These are phyloP conservation scores for Amanita fuliginea DNA, from an alignment of 768 basidiomycete species.

Conservation along the genomic window DNA sequence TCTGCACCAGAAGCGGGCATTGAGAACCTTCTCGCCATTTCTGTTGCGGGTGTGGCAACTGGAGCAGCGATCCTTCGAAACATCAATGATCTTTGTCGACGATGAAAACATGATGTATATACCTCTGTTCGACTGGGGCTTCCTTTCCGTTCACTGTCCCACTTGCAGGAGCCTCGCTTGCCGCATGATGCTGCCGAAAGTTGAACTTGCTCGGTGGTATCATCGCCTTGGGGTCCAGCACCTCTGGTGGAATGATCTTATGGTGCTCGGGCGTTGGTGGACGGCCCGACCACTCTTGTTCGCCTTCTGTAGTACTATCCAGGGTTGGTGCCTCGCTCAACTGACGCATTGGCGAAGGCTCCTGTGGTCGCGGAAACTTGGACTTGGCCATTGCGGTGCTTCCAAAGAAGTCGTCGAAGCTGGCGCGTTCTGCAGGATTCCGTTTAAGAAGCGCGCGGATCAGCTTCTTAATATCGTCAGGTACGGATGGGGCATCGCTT, in stretches of 20 bases:
- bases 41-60: slow-evolving; percentile 1
- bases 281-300: slow-evolving; percentile 23
- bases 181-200: slow-evolving; percentile 31
- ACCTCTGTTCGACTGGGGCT: neutral
- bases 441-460: slow-evolving; percentile 79
- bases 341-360: slow-evolving; percentile 21
- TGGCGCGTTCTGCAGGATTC: slow-evolving; percentile 73
- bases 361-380: slow-evolving; percentile 56
- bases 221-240: slow-evolving; percentile 69
- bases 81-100: neutral
- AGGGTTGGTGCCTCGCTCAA: slow-evolving; percentile 13
- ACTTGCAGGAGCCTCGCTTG: neutral
- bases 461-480: slow-evolving; percentile 78
- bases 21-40: neutral
- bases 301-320: slow-evolving; percentile 15
- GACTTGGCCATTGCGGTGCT: slow-evolving; percentile 68
- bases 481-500: slow-evolving; percentile 48
- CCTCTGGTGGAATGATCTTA: slow-evolving; percentile 66
- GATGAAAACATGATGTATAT: neutral
- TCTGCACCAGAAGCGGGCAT: slow-evolving; percentile 1
- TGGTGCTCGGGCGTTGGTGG: slow-evolving; percentile 55
- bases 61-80: neutral
- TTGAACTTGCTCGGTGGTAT: slow-evolving; percentile 77
- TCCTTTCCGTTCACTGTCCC: neutral
- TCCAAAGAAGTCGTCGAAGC: slow-evolving; percentile 87